phyloP scores from a whole-genome alignment of 768 basidiomycete species.

The Rossbeevera mucosa region DNA sequence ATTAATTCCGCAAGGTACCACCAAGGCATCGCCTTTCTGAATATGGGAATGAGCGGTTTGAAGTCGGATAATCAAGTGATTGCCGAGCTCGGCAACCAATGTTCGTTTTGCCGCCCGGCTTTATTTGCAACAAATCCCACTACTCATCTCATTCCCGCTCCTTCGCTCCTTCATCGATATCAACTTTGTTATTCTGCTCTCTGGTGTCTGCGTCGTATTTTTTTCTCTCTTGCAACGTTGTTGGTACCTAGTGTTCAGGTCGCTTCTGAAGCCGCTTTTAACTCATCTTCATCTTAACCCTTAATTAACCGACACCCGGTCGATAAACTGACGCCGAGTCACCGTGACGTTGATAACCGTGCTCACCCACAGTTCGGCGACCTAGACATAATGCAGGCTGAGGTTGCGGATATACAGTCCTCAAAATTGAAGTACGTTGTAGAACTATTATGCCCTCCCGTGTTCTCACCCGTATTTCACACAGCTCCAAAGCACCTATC shows the following conservation, averaged over 20 bases:
- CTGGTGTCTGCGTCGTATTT: constrained; percentile 3
- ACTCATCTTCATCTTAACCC: constrained; percentile 28
- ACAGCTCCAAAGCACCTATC: constrained; percentile 41
- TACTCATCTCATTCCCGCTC: constrained; percentile 28
- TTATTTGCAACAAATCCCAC: constrained; percentile 39
- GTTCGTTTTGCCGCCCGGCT: constrained; percentile 36
- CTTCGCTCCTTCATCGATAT: constrained; percentile 30
- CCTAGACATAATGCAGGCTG: constrained; percentile 28
- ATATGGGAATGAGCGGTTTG: constrained; percentile 31
- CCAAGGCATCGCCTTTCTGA: constrained; percentile 18
- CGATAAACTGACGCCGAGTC: constrained; percentile 39
- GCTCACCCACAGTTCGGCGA: constrained; percentile 12
- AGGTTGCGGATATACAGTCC: constrained; percentile 27
- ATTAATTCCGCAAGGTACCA: constrained; percentile 24
- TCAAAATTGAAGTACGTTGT: constrained; percentile 27
- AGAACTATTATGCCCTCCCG: constrained; percentile 4
- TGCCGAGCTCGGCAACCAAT: constrained; percentile 36
- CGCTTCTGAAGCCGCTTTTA: constrained; percentile 10
- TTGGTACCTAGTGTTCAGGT: constrained; percentile 1
- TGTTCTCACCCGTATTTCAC: constrained; percentile 7
- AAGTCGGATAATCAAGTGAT: constrained; percentile 35
- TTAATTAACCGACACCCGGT: constrained; percentile 40
- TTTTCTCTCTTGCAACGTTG: constrained; percentile 2
- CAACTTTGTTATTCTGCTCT: constrained; percentile 16
- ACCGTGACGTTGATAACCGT: constrained; percentile 39